phyloP scores from a whole-genome alignment of 768 basidiomycete genomes.

The Leccinellum luteum region DNA sequence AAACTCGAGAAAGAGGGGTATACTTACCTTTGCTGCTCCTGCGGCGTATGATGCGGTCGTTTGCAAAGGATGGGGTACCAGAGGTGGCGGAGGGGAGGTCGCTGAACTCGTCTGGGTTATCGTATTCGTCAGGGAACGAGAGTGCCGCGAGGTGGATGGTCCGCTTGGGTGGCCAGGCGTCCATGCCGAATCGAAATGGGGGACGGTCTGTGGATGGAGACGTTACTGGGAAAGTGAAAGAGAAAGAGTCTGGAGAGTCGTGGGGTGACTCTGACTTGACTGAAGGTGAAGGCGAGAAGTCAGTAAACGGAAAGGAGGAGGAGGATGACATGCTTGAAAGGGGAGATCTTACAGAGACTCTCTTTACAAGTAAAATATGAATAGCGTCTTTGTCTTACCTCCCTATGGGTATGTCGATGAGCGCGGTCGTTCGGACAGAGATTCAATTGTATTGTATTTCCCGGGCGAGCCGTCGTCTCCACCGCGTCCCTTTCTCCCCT shows the following conservation, averaged over 20 bases:
- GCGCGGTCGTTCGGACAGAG: slow-evolving; percentile 7
- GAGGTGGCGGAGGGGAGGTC: slow-evolving; percentile 36
- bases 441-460: slow-evolving; percentile 5
- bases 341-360: not conserved
- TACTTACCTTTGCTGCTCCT: slow-evolving; percentile 72
- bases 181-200: slow-evolving; percentile 31
- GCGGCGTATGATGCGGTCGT: slow-evolving; percentile 58
- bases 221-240: slow-evolving; percentile 21
- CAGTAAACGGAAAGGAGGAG: not conserved
- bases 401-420: too few species aligned
- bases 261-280: slow-evolving; percentile 29
- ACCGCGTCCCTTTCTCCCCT: not conserved
- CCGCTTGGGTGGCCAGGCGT: slow-evolving; percentile 25
- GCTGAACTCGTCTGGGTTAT: slow-evolving; percentile 54
- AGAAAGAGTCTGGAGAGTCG: slow-evolving; percentile 20
- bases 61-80: slow-evolving; percentile 16
- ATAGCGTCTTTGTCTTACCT: not conserved
- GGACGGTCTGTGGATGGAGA: slow-evolving; percentile 1
- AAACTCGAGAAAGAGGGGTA: not conserved
- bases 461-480: not conserved
- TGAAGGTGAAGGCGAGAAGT: slow-evolving; percentile 12
- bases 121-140: slow-evolving; percentile 62
- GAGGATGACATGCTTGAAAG: not conserved
- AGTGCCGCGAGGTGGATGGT: slow-evolving; percentile 29
- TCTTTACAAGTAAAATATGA: not conserved